phyloP scores from a whole-genome alignment of 495 filamentous ascomycete genomes.

The Jackrogersella multiformis region DNA sequence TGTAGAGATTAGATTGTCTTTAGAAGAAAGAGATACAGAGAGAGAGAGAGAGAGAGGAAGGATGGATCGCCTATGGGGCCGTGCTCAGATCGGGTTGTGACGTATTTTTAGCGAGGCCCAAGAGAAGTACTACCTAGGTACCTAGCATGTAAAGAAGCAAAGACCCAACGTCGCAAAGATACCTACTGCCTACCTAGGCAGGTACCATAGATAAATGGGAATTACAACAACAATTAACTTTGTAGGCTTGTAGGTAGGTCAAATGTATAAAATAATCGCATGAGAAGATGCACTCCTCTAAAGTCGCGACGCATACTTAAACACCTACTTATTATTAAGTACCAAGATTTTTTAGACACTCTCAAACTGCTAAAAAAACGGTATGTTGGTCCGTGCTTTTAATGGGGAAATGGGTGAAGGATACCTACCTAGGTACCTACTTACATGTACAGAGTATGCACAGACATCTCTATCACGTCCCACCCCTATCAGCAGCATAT shows the following conservation, averaged over 20 bases:
- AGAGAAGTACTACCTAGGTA: too few species aligned
- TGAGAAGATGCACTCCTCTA: background rate
- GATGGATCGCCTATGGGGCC: background rate
- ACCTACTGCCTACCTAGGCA: too few species aligned
- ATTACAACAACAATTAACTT: too few species aligned
- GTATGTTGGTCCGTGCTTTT: background rate
- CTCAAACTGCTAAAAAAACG: background rate
- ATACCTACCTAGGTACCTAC: background rate
- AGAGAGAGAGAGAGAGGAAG: background rate
- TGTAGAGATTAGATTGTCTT: slow-evolving; percentile 10
- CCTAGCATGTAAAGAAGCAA: too few species aligned
- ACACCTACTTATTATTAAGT: too few species aligned
- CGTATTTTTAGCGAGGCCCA: slow-evolving; percentile 11
- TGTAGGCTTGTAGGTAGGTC: background rate
- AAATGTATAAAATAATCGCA: background rate
- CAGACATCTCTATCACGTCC: too few species aligned
- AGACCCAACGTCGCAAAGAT: background rate
- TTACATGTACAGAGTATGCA: background rate
- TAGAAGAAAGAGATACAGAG: too few species aligned
- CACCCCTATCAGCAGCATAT: too few species aligned
- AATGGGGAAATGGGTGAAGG: background rate
- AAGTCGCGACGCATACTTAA: background rate
- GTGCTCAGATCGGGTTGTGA: slow-evolving; percentile 4
- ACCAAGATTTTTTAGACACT: slow-evolving; percentile 7
- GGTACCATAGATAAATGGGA: too few species aligned